phyloP scores from a whole-genome alignment of 306 rosid species.

The Senna tora region DNA sequence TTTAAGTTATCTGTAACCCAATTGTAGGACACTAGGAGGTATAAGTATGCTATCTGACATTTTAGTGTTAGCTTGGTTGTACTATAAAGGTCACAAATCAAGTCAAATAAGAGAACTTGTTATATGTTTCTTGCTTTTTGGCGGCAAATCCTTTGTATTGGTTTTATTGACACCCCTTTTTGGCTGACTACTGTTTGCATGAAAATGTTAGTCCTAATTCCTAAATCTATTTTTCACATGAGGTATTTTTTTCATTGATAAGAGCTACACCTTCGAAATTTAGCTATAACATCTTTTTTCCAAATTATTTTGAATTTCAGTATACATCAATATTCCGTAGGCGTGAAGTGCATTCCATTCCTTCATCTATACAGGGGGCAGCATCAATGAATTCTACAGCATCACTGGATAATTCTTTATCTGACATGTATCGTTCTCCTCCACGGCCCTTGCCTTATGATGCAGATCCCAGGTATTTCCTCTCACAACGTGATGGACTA shows the following conservation, averaged over 20 bases:
- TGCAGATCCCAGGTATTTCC: slow-evolving; percentile 74
- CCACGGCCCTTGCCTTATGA: slow-evolving; percentile 98
- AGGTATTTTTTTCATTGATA: slow-evolving; percentile 32
- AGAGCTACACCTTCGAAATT: slow-evolving; percentile 15
- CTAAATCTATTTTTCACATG: slow-evolving; percentile 5
- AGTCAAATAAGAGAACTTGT: slow-evolving; percentile 18
- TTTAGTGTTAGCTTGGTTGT: slow-evolving; percentile 14
- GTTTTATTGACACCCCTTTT: slow-evolving; percentile 2
- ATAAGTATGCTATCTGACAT: slow-evolving; percentile 17
- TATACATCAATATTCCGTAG: slow-evolving; percentile 80
- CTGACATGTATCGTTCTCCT: slow-evolving; percentile 91
- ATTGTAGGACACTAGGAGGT: slow-evolving; percentile 20
- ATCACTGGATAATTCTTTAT: slow-evolving; percentile 75
- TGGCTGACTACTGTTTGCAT: slow-evolving; percentile 5
- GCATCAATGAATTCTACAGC: slow-evolving; percentile 76
- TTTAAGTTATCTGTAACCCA: background rate
- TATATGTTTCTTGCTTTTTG: slow-evolving; percentile 13
- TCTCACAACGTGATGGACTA: slow-evolving; percentile 76
- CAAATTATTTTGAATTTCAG: slow-evolving; percentile 49
- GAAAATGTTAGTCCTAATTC: background rate
- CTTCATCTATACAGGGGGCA: slow-evolving; percentile 83
- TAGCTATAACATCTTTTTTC: slow-evolving; percentile 29
- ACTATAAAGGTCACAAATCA: background rate
- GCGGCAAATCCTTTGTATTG: slow-evolving; percentile 24
- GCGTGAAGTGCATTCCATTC: slow-evolving; percentile 74